phyloP scores from a whole-genome alignment of 2,329 filamentous ascomycete species.

The Colletotrichum caudatum region DNA sequence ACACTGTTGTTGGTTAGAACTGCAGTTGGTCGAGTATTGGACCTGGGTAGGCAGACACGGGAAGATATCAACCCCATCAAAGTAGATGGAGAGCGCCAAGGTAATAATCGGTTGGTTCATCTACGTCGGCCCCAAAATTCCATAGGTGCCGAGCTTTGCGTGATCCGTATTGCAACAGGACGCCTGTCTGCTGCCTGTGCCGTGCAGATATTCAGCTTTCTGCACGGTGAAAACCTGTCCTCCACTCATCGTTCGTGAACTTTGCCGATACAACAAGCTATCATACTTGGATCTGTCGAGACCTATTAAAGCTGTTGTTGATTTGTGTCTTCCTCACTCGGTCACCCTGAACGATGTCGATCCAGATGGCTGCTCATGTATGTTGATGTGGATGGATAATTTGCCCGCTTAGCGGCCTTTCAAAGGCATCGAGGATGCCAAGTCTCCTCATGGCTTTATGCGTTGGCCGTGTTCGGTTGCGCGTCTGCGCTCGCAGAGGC shows the following conservation, averaged over 20 bases:
- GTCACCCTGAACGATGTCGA: neutral
- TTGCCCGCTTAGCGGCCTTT: neutral
- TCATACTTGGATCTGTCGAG: neutral
- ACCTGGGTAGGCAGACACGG: neutral
- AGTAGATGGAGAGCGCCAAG: no score
- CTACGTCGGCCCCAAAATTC: no score
- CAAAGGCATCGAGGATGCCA: neutral
- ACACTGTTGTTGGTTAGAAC: neutral
- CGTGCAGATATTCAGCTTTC: neutral
- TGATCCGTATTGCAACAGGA: neutral
- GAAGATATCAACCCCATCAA: neutral
- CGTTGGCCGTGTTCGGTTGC: neutral
- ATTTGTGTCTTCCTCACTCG: no score
- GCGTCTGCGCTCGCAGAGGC: neutral
- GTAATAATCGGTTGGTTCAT: no score
- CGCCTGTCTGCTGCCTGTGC: no score
- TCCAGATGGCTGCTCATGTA: neutral
- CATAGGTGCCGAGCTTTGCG: neutral
- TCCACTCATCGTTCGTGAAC: neutral
- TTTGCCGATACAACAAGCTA: neutral
- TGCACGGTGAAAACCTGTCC: neutral
- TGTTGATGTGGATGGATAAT: neutral
- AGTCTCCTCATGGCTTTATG: neutral
- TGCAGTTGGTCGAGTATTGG: neutral
- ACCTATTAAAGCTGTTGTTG: neutral